Evolutionary conservation across 2,329 filamentous ascomycete species (phyloP).

Genomic region (Scleromitrula shiraiana): DNA sequence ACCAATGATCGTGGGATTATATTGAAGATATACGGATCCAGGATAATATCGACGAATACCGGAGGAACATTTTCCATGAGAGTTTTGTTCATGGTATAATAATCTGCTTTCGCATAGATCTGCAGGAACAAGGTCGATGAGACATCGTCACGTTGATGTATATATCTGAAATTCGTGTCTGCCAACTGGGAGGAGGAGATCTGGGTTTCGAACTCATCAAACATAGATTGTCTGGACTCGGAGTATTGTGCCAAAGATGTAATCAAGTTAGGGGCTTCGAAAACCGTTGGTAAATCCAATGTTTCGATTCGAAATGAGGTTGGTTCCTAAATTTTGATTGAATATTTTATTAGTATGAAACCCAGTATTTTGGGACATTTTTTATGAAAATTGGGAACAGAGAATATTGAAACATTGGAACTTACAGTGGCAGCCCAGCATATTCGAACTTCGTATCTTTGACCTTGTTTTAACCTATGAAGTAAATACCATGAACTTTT

Average conservation of each 20-base stretch:
- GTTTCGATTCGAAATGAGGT: slow-evolving; percentile 67
- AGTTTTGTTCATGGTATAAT: slow-evolving; percentile 64
- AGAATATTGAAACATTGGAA: too few species aligned
- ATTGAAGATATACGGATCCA: slow-evolving; percentile 80
- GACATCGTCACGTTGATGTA: slow-evolving; percentile 10
- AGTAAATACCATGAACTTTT: slow-evolving; percentile 72
- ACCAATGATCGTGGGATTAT: slow-evolving; percentile 69
- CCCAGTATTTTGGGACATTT: background rate
- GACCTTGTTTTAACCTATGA: slow-evolving; percentile 56
- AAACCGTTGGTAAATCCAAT: slow-evolving; percentile 52
- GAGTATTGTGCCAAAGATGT: slow-evolving; percentile 58
- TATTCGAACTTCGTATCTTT: slow-evolving; percentile 82
- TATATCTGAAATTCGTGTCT: background rate
- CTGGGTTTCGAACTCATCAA: slow-evolving; percentile 13
- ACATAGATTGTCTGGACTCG: slow-evolving; percentile 36
- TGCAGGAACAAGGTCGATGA: slow-evolving; percentile 42
- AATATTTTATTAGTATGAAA: slow-evolving; percentile 9
- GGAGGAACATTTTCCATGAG: slow-evolving; percentile 70
- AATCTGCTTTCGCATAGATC: slow-evolving; percentile 72
- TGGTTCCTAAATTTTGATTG: slow-evolving; percentile 60
- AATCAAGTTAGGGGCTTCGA: slow-evolving; percentile 54
- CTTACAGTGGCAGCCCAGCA: slow-evolving; percentile 91
- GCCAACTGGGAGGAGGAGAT: slow-evolving; percentile 12
- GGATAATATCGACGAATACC: slow-evolving; percentile 71
- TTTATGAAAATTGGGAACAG: too few species aligned